phyloP scores from a whole-genome alignment of 352 stramenopile genomes.

The Blastocystis sp. region DNA sequence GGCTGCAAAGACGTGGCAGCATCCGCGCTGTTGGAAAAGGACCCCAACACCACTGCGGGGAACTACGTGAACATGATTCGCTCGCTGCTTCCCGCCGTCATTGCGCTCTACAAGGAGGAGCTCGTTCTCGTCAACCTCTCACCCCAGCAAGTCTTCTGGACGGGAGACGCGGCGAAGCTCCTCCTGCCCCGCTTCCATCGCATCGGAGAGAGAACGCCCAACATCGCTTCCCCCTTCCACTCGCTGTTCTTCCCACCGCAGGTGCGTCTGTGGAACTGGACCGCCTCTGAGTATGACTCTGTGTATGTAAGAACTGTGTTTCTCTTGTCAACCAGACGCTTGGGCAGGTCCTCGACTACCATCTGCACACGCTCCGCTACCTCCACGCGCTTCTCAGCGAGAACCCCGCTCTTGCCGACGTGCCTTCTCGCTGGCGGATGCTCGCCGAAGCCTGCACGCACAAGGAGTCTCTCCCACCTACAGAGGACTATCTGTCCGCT shows the following conservation, averaged over 20 bases:
- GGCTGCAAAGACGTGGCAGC: background rate
- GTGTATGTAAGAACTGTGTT: constrained; percentile 12
- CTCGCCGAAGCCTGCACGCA: background rate
- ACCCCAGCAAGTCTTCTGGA: constrained; percentile 23
- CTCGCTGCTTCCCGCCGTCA: background rate
- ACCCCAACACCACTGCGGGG: background rate
- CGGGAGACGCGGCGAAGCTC: constrained; percentile 2
- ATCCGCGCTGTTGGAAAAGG: background rate
- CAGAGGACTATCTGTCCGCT: background rate
- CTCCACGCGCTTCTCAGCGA: background rate
- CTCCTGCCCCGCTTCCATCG: background rate
- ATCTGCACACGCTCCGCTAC: background rate
- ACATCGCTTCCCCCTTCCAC: background rate
- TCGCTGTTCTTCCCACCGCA: background rate
- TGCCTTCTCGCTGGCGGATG: background rate
- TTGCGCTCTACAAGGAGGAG: background rate
- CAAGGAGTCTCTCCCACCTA: background rate
- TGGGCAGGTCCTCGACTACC: background rate
- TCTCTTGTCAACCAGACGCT: background rate
- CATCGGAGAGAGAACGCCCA: background rate
- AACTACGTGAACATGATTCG: background rate
- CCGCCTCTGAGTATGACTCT: constrained; percentile 22
- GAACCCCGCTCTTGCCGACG: background rate
- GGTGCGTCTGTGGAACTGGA: constrained; percentile 55
- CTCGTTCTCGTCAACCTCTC: background rate